Evolutionary conservation across 1,284 basidiomycete species (phyloP).

Genomic region (Cryptococcus sp.): DNA sequence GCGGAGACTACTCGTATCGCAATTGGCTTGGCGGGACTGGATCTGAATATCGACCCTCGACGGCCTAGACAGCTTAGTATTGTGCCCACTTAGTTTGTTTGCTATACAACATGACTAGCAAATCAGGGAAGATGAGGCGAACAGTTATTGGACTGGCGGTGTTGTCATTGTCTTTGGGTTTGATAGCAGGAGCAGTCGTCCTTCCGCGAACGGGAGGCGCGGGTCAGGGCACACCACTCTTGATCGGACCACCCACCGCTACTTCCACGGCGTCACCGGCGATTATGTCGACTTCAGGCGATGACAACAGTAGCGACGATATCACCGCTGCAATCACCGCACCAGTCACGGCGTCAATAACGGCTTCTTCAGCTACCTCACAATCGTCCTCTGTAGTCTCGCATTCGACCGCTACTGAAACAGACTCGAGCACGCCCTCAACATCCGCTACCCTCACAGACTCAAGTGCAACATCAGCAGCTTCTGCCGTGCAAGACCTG

Average conservation of each 20-base stretch:
- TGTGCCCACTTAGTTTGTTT: constrained; percentile 1
- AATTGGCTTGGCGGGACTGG: constrained; percentile 12
- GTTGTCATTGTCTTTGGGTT: neutral
- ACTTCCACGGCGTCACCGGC: neutral
- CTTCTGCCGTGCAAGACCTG: neutral
- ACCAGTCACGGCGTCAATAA: neutral
- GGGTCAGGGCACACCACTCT: constrained; percentile 4
- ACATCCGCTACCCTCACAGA: constrained; percentile 1
- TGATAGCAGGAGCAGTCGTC: neutral
- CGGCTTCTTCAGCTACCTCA: neutral
- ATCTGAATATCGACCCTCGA: constrained; percentile 12
- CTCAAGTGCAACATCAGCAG: neutral
- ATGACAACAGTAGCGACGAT: neutral
- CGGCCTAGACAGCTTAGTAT: constrained; percentile 3
- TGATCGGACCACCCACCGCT: constrained; percentile 3
- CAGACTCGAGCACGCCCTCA: neutral
- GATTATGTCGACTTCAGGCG: neutral
- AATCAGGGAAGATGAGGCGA: too few relatives aligned
- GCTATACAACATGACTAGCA: too few relatives aligned
- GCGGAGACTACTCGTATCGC: constrained; percentile 14
- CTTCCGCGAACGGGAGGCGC: neutral
- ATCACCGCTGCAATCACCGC: neutral
- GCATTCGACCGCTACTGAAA: constrained; percentile 1
- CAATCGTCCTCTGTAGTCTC: neutral
- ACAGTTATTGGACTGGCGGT: too few relatives aligned